Base-by-base conservation (phyloP, 257 asterid species). In the Capsicum rhomboideum region DNA sequence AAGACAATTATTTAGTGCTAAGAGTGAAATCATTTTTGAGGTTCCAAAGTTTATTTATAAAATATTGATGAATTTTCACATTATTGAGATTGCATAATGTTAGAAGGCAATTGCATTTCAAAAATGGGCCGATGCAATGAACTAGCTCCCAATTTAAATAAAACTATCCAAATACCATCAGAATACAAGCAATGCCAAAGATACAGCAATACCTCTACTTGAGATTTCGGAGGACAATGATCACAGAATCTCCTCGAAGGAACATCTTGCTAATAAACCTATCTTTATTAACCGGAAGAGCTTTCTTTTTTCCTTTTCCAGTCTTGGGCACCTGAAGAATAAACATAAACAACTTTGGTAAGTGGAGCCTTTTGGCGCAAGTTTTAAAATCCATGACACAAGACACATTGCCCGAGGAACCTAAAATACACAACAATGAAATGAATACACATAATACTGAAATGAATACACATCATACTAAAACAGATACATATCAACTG, bases 281-380 rank as follows among this genome's bases (percentile, higher is more conserved):
- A 85, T 94, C 98, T 84, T 93, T 94, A 89, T 94, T 93, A 78
- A 94, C 94, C n/a, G 97, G 95, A 84, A 89, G 93, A 86, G 97
- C 96, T 86, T 94, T 94, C 93, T 94, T 94, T 92, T 94, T 93
- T 88, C 97, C 98, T 90, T 93, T 94, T 84, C 97, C 97, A 79
- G 95, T 90, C 84, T 93, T 93, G 78, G 97, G 95, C 82, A 90
- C 94, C 95, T 92, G 82, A 20, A 23, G 68, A 85, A 80, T 49
- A 58, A 53, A 80, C 23, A 49, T 20, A 40, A 3, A 28, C 21
- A 42, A 7, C 21, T 17, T 37, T 4, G 53, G 17, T 78, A 61
- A 54, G 66, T 52, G 61, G 78, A 54, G 83, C 6, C 18, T 17
- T 20, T 34, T 8, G 49, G 8, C 1, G 6, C 53, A 40, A 37